Percentiles rank a stretch among this genome's conserved stretches.
phyloP scores from a whole-genome alignment of 345 rosid genomes.

The Murraya koenigii region DNA sequence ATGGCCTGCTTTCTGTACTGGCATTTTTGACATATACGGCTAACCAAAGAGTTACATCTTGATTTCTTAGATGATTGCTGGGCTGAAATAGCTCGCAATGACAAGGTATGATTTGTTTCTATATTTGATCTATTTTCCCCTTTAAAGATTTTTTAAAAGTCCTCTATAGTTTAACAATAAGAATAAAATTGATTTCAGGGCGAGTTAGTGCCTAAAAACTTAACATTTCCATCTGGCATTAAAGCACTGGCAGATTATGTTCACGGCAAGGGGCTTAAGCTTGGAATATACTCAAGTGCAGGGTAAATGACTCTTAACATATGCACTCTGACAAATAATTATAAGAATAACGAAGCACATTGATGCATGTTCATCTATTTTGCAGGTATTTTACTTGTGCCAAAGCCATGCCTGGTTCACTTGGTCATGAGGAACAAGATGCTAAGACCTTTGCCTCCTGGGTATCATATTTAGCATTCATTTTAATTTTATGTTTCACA shows the following conservation, averaged over 20 bases:
- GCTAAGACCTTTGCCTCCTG: conserved; percentile 89
- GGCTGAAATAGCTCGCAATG: conserved; percentile 81
- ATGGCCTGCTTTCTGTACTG: neutral
- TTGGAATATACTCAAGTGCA: conserved; percentile 88
- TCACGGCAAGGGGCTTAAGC: conserved; percentile 81
- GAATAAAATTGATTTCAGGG: conserved; percentile 43
- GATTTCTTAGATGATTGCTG: conserved; percentile 80
- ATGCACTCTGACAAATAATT: neutral
- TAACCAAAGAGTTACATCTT: conserved; percentile 5
- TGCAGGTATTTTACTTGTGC: conserved; percentile 79
- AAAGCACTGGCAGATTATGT: conserved; percentile 80
- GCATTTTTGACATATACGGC: conserved; percentile 5
- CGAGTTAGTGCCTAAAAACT: conserved; percentile 50
- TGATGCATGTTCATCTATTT: neutral
- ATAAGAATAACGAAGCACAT: neutral
- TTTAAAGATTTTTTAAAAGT: neutral
- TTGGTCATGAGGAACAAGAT: conserved; percentile 84
- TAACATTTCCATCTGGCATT: conserved; percentile 84
- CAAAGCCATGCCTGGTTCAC: conserved; percentile 89
- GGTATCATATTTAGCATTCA: conserved; percentile 35
- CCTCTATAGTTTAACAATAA: neutral
- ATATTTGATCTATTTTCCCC: neutral
- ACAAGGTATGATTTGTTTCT: conserved; percentile 35
- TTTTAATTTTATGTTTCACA: conserved; percentile 4
- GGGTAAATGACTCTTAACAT: conserved; percentile 41